Evolutionary conservation across 345 rosid species (phyloP), one percentile per base, ranked within the genome.

Genomic region (Brassica cretica): DNA sequence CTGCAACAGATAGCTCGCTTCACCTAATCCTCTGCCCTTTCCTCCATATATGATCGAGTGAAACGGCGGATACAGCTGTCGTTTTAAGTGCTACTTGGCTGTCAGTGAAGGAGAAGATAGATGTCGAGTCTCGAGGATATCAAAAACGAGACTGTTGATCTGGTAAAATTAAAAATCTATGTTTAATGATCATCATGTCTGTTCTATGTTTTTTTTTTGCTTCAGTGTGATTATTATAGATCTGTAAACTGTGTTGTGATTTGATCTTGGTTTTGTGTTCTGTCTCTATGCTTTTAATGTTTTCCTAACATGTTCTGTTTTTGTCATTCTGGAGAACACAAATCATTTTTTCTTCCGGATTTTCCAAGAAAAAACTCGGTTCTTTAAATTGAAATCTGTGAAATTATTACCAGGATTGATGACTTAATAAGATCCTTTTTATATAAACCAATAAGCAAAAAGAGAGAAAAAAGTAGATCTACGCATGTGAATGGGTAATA

Each of bases 61-160:
- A 75, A 69, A 75, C 79, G 72, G 41, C 71, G 44, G 29, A 41
- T 2, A 68, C 0, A 64, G 41, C 79, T 80, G 44, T 75, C 76
- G 76, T 80, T 69, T 74, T 68, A 3, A 14, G 8, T 64, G n/a
- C 60, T 55, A 51, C 15, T 25, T 73, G 16, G 46, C 73, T 32
- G n/a, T 1, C 75, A 15, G 71, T 15, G 72, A 81, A 82, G 80
- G 82, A 55, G 12, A 24, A 29, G 56, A n/a, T 19, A 51, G 18
- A 51, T 51, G 56, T 51, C 78, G 68, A 78, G 80, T 64, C 90
- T 89, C 67, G 93, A 89, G 66, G 90, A 82, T 81, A 85, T 89
- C 82, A 89, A 82, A 84, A 89, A 88, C 84, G 93, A 89, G 83
- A 88, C 89, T 63, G 93, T 89, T 63, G 93, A 89, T 86, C 81